These are phyloP conservation scores for Eremomyces bilateralis DNA, from an alignment of 495 filamentous ascomycete genomes.

Conservation along the genomic window DNA sequence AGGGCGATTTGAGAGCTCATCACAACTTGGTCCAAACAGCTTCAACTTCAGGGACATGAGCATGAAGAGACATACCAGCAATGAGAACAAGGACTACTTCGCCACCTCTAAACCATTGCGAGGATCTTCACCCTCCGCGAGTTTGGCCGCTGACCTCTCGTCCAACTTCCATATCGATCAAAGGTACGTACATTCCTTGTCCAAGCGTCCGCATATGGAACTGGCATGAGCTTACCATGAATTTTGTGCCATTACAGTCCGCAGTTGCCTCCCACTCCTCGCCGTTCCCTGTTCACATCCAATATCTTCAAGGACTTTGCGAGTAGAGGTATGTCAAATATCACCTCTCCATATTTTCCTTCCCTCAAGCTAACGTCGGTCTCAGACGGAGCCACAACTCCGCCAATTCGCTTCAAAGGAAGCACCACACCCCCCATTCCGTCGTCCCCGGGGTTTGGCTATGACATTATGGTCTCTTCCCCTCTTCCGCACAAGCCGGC, in stretches of 20 bases:
- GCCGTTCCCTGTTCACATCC: conserved; percentile 78
- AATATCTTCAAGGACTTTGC: conserved; percentile 44
- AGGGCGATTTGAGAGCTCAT: conserved; percentile 25
- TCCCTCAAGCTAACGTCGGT: conserved; percentile 6
- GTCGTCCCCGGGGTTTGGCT: conserved; percentile 48
- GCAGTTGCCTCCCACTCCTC: conserved; percentile 72
- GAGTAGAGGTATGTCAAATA: conserved; percentile 41
- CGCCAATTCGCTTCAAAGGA: conserved; percentile 46
- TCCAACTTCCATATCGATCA: conserved; percentile 91
- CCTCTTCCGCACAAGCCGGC: conserved; percentile 72
- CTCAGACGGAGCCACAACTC: conserved; percentile 55
- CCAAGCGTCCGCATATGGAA: too few relatives aligned
- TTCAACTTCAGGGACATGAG: conserved; percentile 55
- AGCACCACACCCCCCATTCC: conserved; percentile 69
- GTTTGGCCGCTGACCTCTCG: conserved; percentile 77
- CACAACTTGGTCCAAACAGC: conserved; percentile 35
- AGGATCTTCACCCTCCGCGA: conserved; percentile 76
- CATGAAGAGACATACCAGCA: conserved; percentile 28
- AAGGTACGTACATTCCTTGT: conserved; percentile 40
- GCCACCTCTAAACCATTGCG: conserved; percentile 39
- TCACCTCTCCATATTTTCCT: background rate
- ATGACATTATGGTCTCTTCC: conserved; percentile 83
- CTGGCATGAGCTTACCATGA: too few relatives aligned
- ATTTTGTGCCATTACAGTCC: conserved; percentile 36
- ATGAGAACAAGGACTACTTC: conserved; percentile 54